Conservation (phyloP, 257 asterid genomes). For the Nicotiana noctiflora region DNA sequence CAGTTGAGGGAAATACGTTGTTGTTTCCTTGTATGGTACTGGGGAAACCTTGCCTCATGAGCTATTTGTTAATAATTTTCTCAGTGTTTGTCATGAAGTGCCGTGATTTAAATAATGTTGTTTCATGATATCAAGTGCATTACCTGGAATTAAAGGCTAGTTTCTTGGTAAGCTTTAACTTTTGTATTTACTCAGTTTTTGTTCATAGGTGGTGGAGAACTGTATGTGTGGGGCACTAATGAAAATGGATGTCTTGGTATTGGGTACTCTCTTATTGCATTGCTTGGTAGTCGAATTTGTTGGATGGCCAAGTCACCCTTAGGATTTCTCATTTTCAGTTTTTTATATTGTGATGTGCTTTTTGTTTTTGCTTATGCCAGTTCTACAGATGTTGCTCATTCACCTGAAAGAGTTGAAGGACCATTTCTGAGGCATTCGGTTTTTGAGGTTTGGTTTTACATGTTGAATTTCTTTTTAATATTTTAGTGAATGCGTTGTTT, state of each 20-base stretch:
- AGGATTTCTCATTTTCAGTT: neutral
- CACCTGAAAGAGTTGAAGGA: slow-evolving; percentile 88
- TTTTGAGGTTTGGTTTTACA: slow-evolving; percentile 49
- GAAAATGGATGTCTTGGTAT: slow-evolving; percentile 97
- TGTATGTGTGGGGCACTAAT: slow-evolving; percentile 91
- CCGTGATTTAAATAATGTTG: neutral
- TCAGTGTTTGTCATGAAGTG: neutral
- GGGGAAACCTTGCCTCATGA: neutral
- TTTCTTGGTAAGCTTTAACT: slow-evolving; percentile 1
- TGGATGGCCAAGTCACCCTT: slow-evolving; percentile 6
- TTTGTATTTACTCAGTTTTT: slow-evolving; percentile 14
- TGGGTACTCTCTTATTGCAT: slow-evolving; percentile 45
- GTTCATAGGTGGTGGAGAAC: slow-evolving; percentile 68
- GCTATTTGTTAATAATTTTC: neutral
- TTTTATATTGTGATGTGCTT: neutral
- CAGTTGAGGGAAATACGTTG: neutral
- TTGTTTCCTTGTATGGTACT: neutral
- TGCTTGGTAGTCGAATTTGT: slow-evolving; percentile 3
- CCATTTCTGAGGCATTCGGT: slow-evolving; percentile 61
- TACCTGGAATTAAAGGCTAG: neutral
- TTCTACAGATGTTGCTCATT: slow-evolving; percentile 52
- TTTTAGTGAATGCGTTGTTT: neutral
- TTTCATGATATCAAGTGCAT: neutral
- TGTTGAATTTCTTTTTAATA: neutral
- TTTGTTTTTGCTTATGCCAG: slow-evolving; percentile 31